These are phyloP conservation scores for Candida xiaguanensis DNA, from an alignment of 805 yeast genomes.

Conservation along the genomic window DNA sequence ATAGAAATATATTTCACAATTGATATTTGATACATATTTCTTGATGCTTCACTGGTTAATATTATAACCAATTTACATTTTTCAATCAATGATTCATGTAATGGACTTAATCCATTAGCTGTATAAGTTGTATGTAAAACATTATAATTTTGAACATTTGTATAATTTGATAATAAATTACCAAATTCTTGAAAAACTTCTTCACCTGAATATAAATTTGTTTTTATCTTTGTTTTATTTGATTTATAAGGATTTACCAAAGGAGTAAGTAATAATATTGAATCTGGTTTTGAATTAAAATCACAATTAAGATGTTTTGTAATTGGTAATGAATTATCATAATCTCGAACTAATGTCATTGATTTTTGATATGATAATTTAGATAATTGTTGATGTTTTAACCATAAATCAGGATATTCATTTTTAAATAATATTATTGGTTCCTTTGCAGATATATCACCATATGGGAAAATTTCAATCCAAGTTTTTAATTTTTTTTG, in stretches of 20 bases:
- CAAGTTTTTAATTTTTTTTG: slow-evolving; percentile 43
- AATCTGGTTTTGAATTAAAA: slow-evolving; percentile 19
- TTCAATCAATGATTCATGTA: slow-evolving; percentile 53
- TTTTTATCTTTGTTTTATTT: slow-evolving; percentile 4
- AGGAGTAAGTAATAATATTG: slow-evolving; percentile 35
- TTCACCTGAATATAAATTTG: slow-evolving; percentile 39
- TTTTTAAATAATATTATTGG: slow-evolving; percentile 23
- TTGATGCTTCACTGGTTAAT: slow-evolving; percentile 54
- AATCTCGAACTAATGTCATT: slow-evolving; percentile 53
- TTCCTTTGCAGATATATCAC: slow-evolving; percentile 22
- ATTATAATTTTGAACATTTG: slow-evolving; percentile 32
- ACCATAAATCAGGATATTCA: slow-evolving; percentile 31
- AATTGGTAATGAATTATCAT: slow-evolving; percentile 47
- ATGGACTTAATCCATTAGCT: slow-evolving; percentile 50
- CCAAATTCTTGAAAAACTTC: slow-evolving; percentile 55
- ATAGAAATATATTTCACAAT: slow-evolving; percentile 55
- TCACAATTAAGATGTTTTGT: slow-evolving; percentile 31
- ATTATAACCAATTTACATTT: slow-evolving; percentile 49
- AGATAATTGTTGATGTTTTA: slow-evolving; percentile 41
- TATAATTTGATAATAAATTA: slow-evolving; percentile 36
- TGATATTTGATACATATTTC: slow-evolving; percentile 61
- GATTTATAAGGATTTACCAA: slow-evolving; percentile 35
- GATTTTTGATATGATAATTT: slow-evolving; percentile 46
- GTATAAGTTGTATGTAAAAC: slow-evolving; percentile 58
- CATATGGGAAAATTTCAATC: slow-evolving; percentile 40